phyloP scores from a whole-genome alignment of 345 rosid genomes.

The Psidium friedrichsthalianum region DNA sequence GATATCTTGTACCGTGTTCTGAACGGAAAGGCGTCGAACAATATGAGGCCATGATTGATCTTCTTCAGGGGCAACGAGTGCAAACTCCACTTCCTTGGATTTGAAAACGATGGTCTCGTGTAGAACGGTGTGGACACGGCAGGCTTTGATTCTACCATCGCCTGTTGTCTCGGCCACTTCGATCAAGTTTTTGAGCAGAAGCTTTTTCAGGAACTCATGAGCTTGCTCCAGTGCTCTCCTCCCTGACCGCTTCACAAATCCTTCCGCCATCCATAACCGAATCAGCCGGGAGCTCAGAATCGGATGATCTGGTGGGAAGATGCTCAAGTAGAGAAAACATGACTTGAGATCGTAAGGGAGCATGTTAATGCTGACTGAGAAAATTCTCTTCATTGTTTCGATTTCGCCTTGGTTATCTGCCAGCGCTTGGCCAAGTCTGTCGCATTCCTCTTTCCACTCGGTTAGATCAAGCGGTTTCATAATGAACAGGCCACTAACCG shows the following conservation, averaged over 20 bases:
- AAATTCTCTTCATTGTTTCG: slow-evolving; percentile 14
- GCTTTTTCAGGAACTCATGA: slow-evolving; percentile 25
- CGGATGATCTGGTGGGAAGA: slow-evolving; percentile 20
- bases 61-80: slow-evolving; percentile 6
- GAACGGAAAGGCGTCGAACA: slow-evolving; percentile 26
- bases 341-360: slow-evolving; percentile 21
- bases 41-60: slow-evolving; percentile 9
- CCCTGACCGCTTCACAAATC: slow-evolving; percentile 21
- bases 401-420: slow-evolving; percentile 13
- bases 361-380: slow-evolving; percentile 26
- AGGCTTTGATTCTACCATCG: slow-evolving; percentile 19
- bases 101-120: slow-evolving; percentile 16
- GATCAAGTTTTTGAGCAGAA: slow-evolving; percentile 26
- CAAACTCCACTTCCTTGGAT: slow-evolving; percentile 23
- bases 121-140: slow-evolving; percentile 25
- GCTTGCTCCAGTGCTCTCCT: slow-evolving; percentile 30
- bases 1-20: slow-evolving; percentile 10
- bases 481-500: slow-evolving; percentile 24
- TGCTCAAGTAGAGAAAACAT: slow-evolving; percentile 25
- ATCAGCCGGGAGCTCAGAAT: slow-evolving; percentile 12
- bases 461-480: slow-evolving; percentile 7
- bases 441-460: slow-evolving; percentile 18
- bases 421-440: slow-evolving; percentile 15
- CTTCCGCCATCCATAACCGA: slow-evolving; percentile 33
- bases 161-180: slow-evolving; percentile 10